Evolutionary conservation across 257 asterid species (phyloP), one percentile per base, ranked within the genome.

Genomic region (Perilla frutescens): DNA sequence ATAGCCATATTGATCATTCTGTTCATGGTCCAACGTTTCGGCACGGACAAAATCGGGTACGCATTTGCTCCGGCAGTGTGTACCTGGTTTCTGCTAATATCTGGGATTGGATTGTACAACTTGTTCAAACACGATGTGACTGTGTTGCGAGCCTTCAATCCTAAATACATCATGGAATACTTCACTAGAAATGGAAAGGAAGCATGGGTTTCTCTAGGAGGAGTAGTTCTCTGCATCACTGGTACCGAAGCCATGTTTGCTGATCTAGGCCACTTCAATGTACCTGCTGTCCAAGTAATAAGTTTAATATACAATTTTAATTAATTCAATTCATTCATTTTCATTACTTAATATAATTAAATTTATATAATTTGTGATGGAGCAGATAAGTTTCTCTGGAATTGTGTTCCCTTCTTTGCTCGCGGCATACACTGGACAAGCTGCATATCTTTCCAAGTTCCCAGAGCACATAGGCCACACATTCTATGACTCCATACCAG

Each of bases 231-330:
- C 20, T 81, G 88, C 84, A 84, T 87, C 77, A 89, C 96, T 26
- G 97, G 97, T 49, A 71, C 96, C 0, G 97, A 91, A 70, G 97
- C 97, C 74, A 89, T 91, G 93, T 91, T 91, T 70, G 97, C 96
- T 6, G 97, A 91, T 79, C 80, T 91, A 29, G 96, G 97, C 29
- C 96, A 91, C 76, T 91, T 91, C 57, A 88, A 69, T 32, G 86
- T 88, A 6, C 86, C 68, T 0, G 89, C 95, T 0, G 62, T 90
- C n/a, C 95, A 90, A 84, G 92, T 90, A 79, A 68, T 90, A 79
- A 82, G 40, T 43, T 6, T 56, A 20, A 1, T 50, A 10, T 45
- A 45, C 5, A 8, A 7, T 45, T 45, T 34, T 34, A 2, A 34
- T 43, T 43, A 40, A 40, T 40, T 40, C 6, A 40, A 6, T 40